Evolutionary conservation across 345 rosid genomes (phyloP), one percentile per base, ranked within the genome.

Genomic region (Populus euphratica): DNA sequence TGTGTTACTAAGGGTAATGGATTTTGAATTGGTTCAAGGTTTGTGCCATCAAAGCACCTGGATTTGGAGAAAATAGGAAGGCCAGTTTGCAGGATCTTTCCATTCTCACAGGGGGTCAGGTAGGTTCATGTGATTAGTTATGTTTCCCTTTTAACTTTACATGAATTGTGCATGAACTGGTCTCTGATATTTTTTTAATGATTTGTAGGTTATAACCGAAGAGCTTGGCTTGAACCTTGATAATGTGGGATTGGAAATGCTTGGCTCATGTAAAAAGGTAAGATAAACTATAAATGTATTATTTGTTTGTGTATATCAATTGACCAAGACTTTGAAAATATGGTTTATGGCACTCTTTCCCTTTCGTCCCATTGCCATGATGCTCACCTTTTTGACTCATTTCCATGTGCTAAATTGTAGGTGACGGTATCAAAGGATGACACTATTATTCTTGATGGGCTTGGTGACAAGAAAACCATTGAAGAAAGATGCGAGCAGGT

Each of bases 1-100:
- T 44, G 12, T 39, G 71, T 52, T n/a, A 39, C 43, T 29, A 43
- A 76, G 14, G 72, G 36, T 11, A 35, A 6, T 59, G 21, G 13
- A 56, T 31, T 65, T 75, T 41, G 25, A 64, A 23, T 77, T 72
- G 41, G 12, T 70, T 75, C 16, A 76, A 95, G 98, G 90, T 96
- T 35, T 93, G 97, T 89, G 94, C 99, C 36, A 89, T 96, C 72
- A 96, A 96, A 83, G 98, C 99, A 63, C 96, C 99, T 68, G 99
- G 97, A 52, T 96, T 96, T 87, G 98, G 99, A 75, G 99, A 96
- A 82, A 93, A 90, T 86, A 86, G 97, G 85, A 96, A 89, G 79
- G 90, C 94, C 35, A 82, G 81, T 74, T 75, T 96, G 83, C 93
- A 92, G 33, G 99, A 96, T 85, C 93, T 96, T 80, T 93, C 99